phyloP scores from a whole-genome alignment of 495 filamentous ascomycete genomes.

The Penicillium goetzii region DNA sequence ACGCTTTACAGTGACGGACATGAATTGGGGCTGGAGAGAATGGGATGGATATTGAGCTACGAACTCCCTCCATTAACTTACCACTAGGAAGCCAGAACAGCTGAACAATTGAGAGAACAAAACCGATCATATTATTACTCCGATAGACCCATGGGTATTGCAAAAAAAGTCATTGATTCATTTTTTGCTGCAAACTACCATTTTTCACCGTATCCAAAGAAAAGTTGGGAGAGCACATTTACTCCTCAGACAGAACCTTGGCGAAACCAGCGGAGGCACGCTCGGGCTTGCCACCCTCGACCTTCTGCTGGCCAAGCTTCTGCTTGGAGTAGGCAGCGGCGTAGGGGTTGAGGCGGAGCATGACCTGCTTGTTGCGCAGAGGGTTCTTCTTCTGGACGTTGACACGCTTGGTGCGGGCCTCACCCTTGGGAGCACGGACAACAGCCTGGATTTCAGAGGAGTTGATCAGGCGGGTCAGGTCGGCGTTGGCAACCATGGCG shows the following conservation, averaged over 20 bases:
- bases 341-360: slow-evolving; percentile 97
- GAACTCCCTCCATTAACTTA: slow-evolving; percentile 11
- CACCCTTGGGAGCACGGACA: slow-evolving; percentile 84
- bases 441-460: slow-evolving; percentile 96
- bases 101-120: slow-evolving; percentile 22
- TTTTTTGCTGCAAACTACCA: slow-evolving; percentile 37
- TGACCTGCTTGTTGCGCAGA: slow-evolving; percentile 94
- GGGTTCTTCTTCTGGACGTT: slow-evolving; percentile 99
- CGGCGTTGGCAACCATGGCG: slow-evolving; percentile 85
- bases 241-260: slow-evolving; percentile 59
- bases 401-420: slow-evolving; percentile 84
- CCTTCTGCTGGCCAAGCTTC: slow-evolving; percentile 69
- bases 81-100: slow-evolving; percentile 14
- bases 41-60: neutral
- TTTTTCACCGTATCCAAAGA: slow-evolving; percentile 30
- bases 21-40: neutral
- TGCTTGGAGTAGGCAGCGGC: slow-evolving; percentile 82
- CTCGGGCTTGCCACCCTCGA: slow-evolving; percentile 58
- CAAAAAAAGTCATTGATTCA: slow-evolving; percentile 42
- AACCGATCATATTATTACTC: slow-evolving; percentile 43
- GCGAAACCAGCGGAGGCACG: slow-evolving; percentile 53
- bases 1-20: neutral
- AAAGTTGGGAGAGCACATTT: slow-evolving; percentile 34
- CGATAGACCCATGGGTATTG: slow-evolving; percentile 35
- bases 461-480: slow-evolving; percentile 97